These are phyloP conservation scores for Blastobotrys persicus DNA, from an alignment of 1,139 yeast genomes.

Conservation along the genomic window DNA sequence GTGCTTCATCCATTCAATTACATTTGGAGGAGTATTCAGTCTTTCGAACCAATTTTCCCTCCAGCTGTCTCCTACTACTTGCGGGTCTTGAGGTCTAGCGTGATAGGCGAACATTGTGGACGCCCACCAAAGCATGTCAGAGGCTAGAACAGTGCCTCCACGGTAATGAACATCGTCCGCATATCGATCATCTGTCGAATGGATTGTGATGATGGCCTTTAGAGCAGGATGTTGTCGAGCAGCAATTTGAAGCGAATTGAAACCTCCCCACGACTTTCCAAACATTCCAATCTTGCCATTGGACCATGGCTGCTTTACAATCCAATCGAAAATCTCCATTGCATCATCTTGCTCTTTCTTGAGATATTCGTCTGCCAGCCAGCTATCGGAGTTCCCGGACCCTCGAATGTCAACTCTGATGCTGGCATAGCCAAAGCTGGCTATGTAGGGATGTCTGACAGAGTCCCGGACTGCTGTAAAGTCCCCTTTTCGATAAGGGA, in stretches of 20 bases:
- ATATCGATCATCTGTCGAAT: slow-evolving; percentile 47
- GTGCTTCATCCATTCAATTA: slow-evolving; percentile 42
- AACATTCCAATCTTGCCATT: slow-evolving; percentile 46
- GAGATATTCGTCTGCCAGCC: slow-evolving; percentile 42
- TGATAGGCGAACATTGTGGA: slow-evolving; percentile 44
- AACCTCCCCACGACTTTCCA: slow-evolving; percentile 50
- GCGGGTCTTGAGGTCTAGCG: slow-evolving; percentile 43
- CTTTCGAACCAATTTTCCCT: slow-evolving; percentile 41
- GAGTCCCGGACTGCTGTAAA: slow-evolving; percentile 44
- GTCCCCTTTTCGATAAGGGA: slow-evolving; percentile 46
- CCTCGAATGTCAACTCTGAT: slow-evolving; percentile 47
- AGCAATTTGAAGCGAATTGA: slow-evolving; percentile 45
- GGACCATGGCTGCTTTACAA: slow-evolving; percentile 41
- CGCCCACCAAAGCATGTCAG: slow-evolving; percentile 49
- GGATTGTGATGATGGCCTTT: slow-evolving; percentile 42
- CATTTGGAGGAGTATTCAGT: slow-evolving; percentile 40
- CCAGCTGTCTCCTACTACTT: slow-evolving; percentile 41
- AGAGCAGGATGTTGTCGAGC: slow-evolving; percentile 46
- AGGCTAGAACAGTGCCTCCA: slow-evolving; percentile 44
- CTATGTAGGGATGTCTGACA: slow-evolving; percentile 45
- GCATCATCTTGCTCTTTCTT: slow-evolving; percentile 45
- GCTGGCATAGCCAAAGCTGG: slow-evolving; percentile 45
- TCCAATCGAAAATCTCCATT: slow-evolving; percentile 44
- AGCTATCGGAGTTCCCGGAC: slow-evolving; percentile 43
- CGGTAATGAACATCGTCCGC: slow-evolving; percentile 47